These are phyloP conservation scores for Breynia disticha DNA, from an alignment of 441 rosid genomes.

Conservation along the genomic window DNA sequence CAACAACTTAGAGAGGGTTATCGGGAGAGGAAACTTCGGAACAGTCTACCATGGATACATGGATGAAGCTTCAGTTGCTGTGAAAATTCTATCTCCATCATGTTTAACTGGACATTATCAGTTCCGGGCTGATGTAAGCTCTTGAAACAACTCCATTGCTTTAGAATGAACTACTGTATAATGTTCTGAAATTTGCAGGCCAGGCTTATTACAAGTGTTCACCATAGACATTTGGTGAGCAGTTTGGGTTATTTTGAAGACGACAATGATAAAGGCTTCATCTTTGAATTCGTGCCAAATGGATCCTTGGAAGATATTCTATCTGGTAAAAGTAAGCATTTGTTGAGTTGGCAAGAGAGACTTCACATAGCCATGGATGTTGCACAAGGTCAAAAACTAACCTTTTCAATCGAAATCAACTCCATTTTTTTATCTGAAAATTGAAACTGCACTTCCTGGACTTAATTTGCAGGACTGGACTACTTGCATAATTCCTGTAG, in stretches of 20 bases:
- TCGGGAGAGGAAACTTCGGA: background rate
- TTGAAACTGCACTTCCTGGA: background rate
- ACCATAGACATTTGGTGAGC: background rate
- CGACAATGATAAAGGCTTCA: no score
- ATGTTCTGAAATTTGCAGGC: background rate
- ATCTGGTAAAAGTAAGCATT: background rate
- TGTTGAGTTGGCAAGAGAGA: background rate
- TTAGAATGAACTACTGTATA: no score
- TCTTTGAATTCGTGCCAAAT: background rate
- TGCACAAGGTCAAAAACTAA: background rate
- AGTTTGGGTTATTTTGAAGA: background rate
- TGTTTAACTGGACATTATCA: background rate
- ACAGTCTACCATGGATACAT: background rate
- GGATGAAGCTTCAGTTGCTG: background rate
- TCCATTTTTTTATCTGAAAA: background rate
- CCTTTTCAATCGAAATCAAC: background rate
- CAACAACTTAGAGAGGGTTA: background rate
- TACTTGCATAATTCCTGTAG: background rate
- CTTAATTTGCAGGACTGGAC: background rate
- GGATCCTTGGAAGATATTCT: background rate
- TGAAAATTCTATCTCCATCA: background rate
- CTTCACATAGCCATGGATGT: background rate
- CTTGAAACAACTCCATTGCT: background rate
- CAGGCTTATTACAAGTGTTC: background rate
- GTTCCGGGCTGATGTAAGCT: background rate